Evolutionary conservation across 257 asterid genomes (phyloP).

Genomic region (Solanum neorickii): DNA sequence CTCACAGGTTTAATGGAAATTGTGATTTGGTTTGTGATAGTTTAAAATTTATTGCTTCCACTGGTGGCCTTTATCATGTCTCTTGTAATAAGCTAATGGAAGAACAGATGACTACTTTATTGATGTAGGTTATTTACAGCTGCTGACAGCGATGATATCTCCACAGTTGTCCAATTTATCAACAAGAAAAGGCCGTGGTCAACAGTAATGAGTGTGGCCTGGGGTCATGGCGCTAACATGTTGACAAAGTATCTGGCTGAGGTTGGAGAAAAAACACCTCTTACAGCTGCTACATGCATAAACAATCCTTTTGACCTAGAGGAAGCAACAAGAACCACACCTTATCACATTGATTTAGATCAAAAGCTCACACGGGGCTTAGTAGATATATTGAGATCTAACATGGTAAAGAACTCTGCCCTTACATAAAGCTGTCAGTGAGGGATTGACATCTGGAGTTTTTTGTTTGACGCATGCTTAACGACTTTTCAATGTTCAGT

Average conservation of each 20-base stretch:
- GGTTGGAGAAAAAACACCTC: conserved; percentile 81
- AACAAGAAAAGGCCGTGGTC: conserved; percentile 86
- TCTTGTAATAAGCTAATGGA: conserved; percentile 41
- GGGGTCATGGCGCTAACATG: conserved; percentile 98
- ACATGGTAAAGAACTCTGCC: conserved; percentile 41
- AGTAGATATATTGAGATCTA: conserved; percentile 54
- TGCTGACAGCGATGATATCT: conserved; percentile 97
- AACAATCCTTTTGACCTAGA: conserved; percentile 95
- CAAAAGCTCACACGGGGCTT: conserved; percentile 59
- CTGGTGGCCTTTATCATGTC: conserved; percentile 2
- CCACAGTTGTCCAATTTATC: conserved; percentile 61
- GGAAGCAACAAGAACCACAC: conserved; percentile 55
- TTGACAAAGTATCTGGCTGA: conserved; percentile 92
- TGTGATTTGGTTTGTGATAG: not conserved
- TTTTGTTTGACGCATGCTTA: not conserved
- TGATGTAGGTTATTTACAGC: conserved; percentile 98
- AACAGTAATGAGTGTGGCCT: conserved; percentile 82
- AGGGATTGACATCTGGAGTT: not conserved
- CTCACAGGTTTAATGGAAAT: not conserved
- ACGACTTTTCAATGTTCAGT: not conserved
- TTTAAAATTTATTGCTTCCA: conserved; percentile 7
- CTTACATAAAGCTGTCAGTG: not conserved
- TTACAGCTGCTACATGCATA: conserved; percentile 86
- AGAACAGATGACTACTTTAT: conserved; percentile 38
- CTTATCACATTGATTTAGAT: conserved; percentile 35